Evolutionary conservation across 768 basidiomycete genomes (phyloP), one percentile per base, ranked within the genome.

Genomic region (Mycena chlorophos): DNA sequence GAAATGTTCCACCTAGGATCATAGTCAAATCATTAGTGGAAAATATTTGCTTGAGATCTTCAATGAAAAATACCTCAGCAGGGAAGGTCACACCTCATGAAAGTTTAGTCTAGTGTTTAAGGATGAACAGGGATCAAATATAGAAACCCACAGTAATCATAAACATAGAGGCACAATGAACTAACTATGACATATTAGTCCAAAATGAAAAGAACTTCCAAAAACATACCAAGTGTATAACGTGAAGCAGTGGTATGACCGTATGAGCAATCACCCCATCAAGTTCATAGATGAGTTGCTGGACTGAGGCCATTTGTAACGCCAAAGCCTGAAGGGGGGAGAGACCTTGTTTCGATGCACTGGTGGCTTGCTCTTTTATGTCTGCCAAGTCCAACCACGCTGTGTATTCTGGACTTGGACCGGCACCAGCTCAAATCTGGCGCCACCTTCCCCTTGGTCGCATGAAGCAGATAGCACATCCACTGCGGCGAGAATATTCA

Each of bases 1-100:
- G 31, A 56, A 56, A 46, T 56, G 50, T 45, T 50, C 55, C 27
- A 56, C 55, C 55, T 56, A 22, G 19, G 22, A 13, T n/a, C n/a
- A 34, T 17, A 8, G 31, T 34, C 31, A 8, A 17, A 17, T 34
- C 31, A 19, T 22, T 2, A 28, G 4, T 25, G 17, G 19, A 43
- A 22, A 12, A 6, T 6, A 17, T 40, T 19, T 3, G 14, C 5
- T 29, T 6, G 40, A 28, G 13, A 19, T 19, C 22, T 6, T 5
- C 25, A 14, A 34, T 1, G 26, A 14, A 0, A 31, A 19, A 29
- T 26, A 55, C 54, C 54, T 55, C 54, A 2, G n/a, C n/a, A 10
- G 54, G 40, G 16, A 55, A 49, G 4, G 54, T 55, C 48, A 55
- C 28, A 3, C 40, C 54, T 55, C 25, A 25, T 13, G 1, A 22